Base-by-base conservation (phyloP, 768 basidiomycete species). In the Podaxis rugospora region DNA sequence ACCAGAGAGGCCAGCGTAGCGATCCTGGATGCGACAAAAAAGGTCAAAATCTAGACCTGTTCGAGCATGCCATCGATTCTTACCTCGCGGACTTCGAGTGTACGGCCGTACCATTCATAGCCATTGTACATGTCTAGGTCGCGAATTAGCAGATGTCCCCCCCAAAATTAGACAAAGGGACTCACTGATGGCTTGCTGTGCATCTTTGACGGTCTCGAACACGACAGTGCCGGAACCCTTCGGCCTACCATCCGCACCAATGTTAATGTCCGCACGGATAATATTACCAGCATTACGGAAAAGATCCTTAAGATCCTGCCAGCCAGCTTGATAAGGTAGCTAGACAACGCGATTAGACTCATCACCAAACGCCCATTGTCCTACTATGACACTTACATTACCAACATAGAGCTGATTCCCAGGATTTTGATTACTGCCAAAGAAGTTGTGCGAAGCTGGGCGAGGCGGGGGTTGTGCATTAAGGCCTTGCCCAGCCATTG, bases 211-310 rank as follows among this genome's bases (percentile, higher is more conserved):
- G 1, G 89, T 93, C 73, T 95, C 93, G 68, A 95, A 98, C 11
- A 98, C 92, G 13, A 98, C 96, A 0, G 94, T 97, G n/a, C 96
- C 96, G 55, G 92, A 96, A 21, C 96, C 96, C 72, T 97, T 96
- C 14, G 96, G 95, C 11, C 88, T 84, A 27, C 95, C 95, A 72
- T 97, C 94, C 21, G 88, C 86, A 62, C 92, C 93, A 60, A 96
- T 90, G 66, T 95, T 95, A 64, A 98, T 93, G 71, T 98, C 96
- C 59, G 96, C 94, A 50, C 96, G 87, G 64, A 98, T 86, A 66
- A 99, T 95, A 69, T 93, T 92, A 5, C 96, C 96, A 49, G 96
- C 92, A 28, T 92, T 86, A 59, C 96, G 88, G 88, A 98, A 98
- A 28, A 98, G 78, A 73, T 98, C 96, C 70, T 98, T 98, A 59